Evolutionary conservation across 2,329 filamentous ascomycete species (phyloP).

Genomic region (Phialophora chinensis): DNA sequence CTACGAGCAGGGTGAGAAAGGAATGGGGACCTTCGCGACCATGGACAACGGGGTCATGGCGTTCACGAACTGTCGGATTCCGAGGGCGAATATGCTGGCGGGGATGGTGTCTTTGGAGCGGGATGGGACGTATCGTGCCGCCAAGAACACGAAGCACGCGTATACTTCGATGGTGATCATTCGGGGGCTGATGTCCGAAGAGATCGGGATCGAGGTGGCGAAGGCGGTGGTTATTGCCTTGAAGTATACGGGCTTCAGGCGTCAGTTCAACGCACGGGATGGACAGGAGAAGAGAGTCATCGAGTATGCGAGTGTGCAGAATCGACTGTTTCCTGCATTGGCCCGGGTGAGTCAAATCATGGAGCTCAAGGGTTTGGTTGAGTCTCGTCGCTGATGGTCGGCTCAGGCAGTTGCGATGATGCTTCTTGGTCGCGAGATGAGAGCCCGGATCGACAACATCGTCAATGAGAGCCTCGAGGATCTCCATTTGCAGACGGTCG

Average conservation of each 20-base stretch:
- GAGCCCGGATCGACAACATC: conserved; percentile 34
- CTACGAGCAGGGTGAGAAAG: conserved; percentile 47
- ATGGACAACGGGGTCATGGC: conserved; percentile 46
- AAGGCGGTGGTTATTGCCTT: conserved; percentile 46
- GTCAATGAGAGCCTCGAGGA: conserved; percentile 34
- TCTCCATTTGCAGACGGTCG: conserved; percentile 38
- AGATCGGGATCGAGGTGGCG: conserved; percentile 42
- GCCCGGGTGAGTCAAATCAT: conserved; percentile 27
- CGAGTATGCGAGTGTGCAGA: conserved; percentile 38
- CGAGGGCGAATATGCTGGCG: conserved; percentile 43
- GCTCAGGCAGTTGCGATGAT: conserved; percentile 33
- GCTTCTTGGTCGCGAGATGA: conserved; percentile 37
- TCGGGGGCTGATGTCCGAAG: conserved; percentile 41
- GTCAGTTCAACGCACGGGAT: conserved; percentile 31
- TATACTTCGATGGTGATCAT: conserved; percentile 46
- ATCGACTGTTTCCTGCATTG: conserved; percentile 34
- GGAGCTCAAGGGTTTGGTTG: not conserved
- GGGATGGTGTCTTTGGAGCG: conserved; percentile 40
- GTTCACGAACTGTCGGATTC: conserved; percentile 46
- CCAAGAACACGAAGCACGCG: conserved; percentile 43
- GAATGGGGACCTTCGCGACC: conserved; percentile 52
- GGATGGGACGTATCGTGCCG: conserved; percentile 41
- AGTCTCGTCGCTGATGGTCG: not conserved
- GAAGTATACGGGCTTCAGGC: conserved; percentile 42
- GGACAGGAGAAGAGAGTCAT: conserved; percentile 35